Percentiles rank a stretch among this genome's conserved stretches.
These are phyloP conservation scores for Amanita subjunquillea DNA, from an alignment of 768 basidiomycete species.

Conservation along the genomic window DNA sequence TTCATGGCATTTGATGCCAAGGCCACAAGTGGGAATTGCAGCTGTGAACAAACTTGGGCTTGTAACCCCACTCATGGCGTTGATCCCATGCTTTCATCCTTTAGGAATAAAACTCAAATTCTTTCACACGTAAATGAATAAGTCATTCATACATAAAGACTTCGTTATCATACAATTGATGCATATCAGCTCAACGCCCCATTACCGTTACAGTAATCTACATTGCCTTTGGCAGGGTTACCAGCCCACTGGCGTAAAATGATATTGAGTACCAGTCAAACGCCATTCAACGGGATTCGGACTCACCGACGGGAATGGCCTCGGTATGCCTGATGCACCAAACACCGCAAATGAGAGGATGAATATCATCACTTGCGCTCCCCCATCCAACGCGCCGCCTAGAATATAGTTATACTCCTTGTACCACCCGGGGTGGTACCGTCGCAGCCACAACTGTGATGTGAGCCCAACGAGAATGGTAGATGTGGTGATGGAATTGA, in stretches of 20 bases:
- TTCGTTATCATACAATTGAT: not conserved
- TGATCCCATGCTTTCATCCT: no score
- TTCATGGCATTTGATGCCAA: no score
- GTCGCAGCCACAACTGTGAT: constrained; percentile 52
- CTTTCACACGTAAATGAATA: not conserved
- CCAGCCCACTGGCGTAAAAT: constrained; percentile 34
- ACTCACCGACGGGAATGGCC: constrained; percentile 33
- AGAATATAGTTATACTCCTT: constrained; percentile 58
- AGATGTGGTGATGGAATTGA: constrained; percentile 40
- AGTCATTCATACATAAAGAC: not conserved
- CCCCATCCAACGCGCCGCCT: constrained; percentile 57
- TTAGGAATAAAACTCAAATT: not conserved
- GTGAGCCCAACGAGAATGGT: constrained; percentile 41
- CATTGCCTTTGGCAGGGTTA: constrained; percentile 40
- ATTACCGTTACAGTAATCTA: constrained; percentile 53
- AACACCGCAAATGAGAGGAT: constrained; percentile 56
- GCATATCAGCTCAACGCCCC: constrained; percentile 30
- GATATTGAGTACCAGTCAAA: constrained; percentile 15
- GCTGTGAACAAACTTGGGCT: no score
- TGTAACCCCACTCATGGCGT: no score
- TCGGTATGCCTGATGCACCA: constrained; percentile 40
- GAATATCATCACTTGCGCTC: constrained; percentile 56
- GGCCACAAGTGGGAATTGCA: no score
- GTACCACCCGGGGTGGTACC: constrained; percentile 56
- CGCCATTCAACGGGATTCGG: not conserved